A percentile compares a stretch with the other conserved stretches of the same genome.
Evolutionary conservation across 2,329 filamentous ascomycete species (phyloP).

Genomic region (Coniochaeta ligniaria): DNA sequence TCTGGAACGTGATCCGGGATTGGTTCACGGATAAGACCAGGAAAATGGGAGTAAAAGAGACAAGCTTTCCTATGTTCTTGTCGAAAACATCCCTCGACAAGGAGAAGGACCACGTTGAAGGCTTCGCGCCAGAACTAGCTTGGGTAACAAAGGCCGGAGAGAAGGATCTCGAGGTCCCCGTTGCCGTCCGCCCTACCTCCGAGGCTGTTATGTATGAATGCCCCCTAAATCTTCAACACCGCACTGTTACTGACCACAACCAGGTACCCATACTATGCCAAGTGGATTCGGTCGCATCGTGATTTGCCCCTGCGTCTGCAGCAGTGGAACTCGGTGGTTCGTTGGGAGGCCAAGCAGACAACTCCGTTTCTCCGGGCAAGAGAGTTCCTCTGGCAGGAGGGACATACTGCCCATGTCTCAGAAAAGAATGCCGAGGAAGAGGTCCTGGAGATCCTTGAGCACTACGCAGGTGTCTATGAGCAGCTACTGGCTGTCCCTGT

Average conservation of each 20-base stretch:
- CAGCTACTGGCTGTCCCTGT: slow-evolving; percentile 91
- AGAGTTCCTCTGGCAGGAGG: slow-evolving; percentile 98
- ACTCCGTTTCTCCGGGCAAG: slow-evolving; percentile 83
- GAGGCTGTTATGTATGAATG: slow-evolving; percentile 38
- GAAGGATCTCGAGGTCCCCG: slow-evolving; percentile 78
- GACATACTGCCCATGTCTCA: slow-evolving; percentile 82
- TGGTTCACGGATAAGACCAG: slow-evolving; percentile 74
- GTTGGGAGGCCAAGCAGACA: slow-evolving; percentile 92
- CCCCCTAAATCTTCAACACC: slow-evolving; percentile 18
- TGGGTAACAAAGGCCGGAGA: slow-evolving; percentile 89
- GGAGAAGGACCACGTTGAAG: slow-evolving; percentile 96
- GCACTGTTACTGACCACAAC: slow-evolving; percentile 58
- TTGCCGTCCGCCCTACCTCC: slow-evolving; percentile 61
- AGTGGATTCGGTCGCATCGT: slow-evolving; percentile 94
- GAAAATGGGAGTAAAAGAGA: slow-evolving; percentile 86
- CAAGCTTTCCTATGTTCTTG: slow-evolving; percentile 94
- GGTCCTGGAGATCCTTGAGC: slow-evolving; percentile 86
- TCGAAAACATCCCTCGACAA: slow-evolving; percentile 79
- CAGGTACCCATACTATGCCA: slow-evolving; percentile 74
- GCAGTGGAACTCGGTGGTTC: slow-evolving; percentile 81
- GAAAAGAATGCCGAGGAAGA: slow-evolving; percentile 75
- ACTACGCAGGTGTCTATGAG: slow-evolving; percentile 88
- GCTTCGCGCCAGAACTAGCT: slow-evolving; percentile 89
- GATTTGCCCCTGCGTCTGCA: slow-evolving; percentile 91
- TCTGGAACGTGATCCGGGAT: slow-evolving; percentile 59